Conservation (phyloP, 2,329 filamentous ascomycete species). For the Sordariomycetes sp. region DNA sequence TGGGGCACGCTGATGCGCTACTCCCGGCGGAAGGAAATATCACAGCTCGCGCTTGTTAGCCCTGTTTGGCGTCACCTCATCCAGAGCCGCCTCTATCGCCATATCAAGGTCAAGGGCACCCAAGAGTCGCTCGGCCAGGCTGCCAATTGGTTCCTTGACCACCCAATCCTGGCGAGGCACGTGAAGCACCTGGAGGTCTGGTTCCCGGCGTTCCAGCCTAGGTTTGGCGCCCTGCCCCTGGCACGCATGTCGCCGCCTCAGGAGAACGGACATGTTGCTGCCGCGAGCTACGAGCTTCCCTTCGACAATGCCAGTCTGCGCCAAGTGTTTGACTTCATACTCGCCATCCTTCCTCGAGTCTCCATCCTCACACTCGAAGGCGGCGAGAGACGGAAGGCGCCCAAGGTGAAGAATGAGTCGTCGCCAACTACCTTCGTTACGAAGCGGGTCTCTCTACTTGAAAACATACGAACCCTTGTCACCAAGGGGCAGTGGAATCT, state of each 20-base stretch:
- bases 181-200: slow-evolving; percentile 67
- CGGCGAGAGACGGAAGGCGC: slow-evolving; percentile 67
- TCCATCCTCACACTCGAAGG: slow-evolving; percentile 63
- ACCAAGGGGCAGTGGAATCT: slow-evolving; percentile 68
- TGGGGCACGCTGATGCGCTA: slow-evolving; percentile 58
- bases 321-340: slow-evolving; percentile 57
- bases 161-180: slow-evolving; percentile 49
- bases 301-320: slow-evolving; percentile 59
- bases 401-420: slow-evolving; percentile 38
- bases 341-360: slow-evolving; percentile 45
- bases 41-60: slow-evolving; percentile 53
- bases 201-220: slow-evolving; percentile 64
- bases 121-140: slow-evolving; percentile 50
- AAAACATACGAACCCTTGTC: slow-evolving; percentile 54
- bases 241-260: slow-evolving; percentile 32
- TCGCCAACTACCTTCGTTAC: slow-evolving; percentile 8
- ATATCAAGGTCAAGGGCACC: slow-evolving; percentile 67
- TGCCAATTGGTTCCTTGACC: slow-evolving; percentile 45
- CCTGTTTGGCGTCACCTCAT: slow-evolving; percentile 56
- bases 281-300: slow-evolving; percentile 45
- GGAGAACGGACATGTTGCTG: slow-evolving; percentile 37
- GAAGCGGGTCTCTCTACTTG: slow-evolving; percentile 18
- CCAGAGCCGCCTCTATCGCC: slow-evolving; percentile 62
- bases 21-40: slow-evolving; percentile 55
- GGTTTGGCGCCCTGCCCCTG: slow-evolving; percentile 29